These are phyloP conservation scores for Ceratobasidium sp. DNA, from an alignment of 1,284 basidiomycete species.

Conservation along the genomic window DNA sequence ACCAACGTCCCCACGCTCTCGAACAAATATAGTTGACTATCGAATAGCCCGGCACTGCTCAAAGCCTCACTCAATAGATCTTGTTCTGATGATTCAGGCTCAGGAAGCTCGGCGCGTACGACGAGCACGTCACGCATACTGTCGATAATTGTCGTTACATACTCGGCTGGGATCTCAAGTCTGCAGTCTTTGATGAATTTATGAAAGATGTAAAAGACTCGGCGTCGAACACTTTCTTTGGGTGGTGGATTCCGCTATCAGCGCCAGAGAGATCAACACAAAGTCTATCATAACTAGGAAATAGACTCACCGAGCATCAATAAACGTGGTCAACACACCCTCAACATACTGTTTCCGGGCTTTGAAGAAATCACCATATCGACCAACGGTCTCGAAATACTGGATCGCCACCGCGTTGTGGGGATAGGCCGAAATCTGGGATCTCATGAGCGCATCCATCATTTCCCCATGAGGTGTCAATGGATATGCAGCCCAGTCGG, in stretches of 20 bases:
- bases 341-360: slow-evolving; percentile 86
- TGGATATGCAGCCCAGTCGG: slow-evolving; percentile 56
- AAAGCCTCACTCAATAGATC: slow-evolving; percentile 80
- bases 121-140: slow-evolving; percentile 74
- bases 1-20: slow-evolving; percentile 90
- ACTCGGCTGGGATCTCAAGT: slow-evolving; percentile 77
- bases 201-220: slow-evolving; percentile 92
- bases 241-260: slow-evolving; percentile 85
- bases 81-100: slow-evolving; percentile 51
- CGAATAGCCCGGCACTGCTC: slow-evolving; percentile 75
- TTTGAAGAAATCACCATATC: slow-evolving; percentile 97
- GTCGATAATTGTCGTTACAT: slow-evolving; percentile 75
- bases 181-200: slow-evolving; percentile 89
- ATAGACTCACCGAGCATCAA: slow-evolving; percentile 75
- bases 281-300: background rate
- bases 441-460: slow-evolving; percentile 83
- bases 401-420: slow-evolving; percentile 90
- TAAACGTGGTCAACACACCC: slow-evolving; percentile 87
- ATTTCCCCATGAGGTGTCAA: slow-evolving; percentile 92
- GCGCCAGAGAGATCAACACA: background rate
- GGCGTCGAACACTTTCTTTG: slow-evolving; percentile 73
- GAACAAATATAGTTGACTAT: slow-evolving; percentile 94
- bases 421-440: slow-evolving; percentile 83
- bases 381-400: slow-evolving; percentile 90
- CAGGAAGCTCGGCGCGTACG: slow-evolving; percentile 71